Evolutionary conservation across 2,329 filamentous ascomycete genomes (phyloP).

Genomic region (Phaeosphaeriaceae sp.): DNA sequence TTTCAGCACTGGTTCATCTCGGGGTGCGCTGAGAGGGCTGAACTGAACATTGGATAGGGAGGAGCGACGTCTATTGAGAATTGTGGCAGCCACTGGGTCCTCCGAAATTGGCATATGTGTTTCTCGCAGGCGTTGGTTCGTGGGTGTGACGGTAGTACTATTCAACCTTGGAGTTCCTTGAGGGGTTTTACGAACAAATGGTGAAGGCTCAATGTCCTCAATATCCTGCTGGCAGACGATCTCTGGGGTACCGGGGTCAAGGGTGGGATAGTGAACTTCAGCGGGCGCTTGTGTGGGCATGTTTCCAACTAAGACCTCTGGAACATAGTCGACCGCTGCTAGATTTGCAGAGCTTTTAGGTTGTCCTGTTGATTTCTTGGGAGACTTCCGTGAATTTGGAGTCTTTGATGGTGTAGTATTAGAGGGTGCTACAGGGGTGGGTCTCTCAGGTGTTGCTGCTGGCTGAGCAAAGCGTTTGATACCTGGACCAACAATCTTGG

Average conservation of each 20-base stretch:
- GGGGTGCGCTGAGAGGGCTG: constrained; percentile 38
- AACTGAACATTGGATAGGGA: constrained; percentile 44
- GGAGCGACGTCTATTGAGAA: constrained; percentile 43
- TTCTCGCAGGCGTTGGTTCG: constrained; percentile 17
- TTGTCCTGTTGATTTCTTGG: constrained; percentile 29
- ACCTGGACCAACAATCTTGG: constrained; percentile 54
- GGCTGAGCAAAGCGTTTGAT: constrained; percentile 41
- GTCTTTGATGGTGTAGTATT: constrained; percentile 15
- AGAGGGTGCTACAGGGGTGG: constrained; percentile 12
- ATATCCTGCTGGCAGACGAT: constrained; percentile 33
- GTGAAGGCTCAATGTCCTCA: constrained; percentile 43
- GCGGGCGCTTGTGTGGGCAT: constrained; percentile 36
- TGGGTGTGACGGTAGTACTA: constrained; percentile 28
- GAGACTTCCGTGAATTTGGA: constrained; percentile 32
- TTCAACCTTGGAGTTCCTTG: constrained; percentile 26
- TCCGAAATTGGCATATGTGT: constrained; percentile 31
- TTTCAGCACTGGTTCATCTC: constrained; percentile 39
- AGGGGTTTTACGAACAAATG: constrained; percentile 38
- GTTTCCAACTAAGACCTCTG: constrained; percentile 18
- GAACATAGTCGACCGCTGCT: constrained; percentile 9
- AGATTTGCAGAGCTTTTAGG: constrained; percentile 14
- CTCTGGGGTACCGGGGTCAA: constrained; percentile 39
- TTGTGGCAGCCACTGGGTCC: constrained; percentile 44
- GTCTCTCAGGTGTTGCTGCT: constrained; percentile 26
- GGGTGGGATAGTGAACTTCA: constrained; percentile 26